Percentiles rank a stretch among this genome's conserved stretches.
These are phyloP conservation scores for Seminavis robusta DNA, from an alignment of 108 stramenopile genomes.

Conservation along the genomic window DNA sequence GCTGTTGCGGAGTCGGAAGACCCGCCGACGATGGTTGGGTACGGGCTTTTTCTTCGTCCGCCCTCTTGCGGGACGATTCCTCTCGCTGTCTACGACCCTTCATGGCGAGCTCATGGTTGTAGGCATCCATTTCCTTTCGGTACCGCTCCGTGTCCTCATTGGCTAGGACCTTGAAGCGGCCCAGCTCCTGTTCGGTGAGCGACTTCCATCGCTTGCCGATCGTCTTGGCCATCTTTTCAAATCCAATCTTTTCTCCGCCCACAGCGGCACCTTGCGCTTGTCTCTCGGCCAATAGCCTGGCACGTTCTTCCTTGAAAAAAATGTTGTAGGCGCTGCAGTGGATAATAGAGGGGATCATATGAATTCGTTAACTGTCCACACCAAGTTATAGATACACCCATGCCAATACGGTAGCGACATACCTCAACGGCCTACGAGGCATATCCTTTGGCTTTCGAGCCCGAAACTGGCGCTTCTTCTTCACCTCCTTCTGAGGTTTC, in stretches of 20 bases:
- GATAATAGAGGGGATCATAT: no score
- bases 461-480: no score
- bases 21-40: no score
- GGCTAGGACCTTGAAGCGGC: constrained; percentile 8
- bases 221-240: constrained; percentile 16
- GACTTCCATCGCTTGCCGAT: constrained; percentile 18
- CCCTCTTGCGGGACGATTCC: no score
- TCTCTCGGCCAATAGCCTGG: constrained; percentile 3
- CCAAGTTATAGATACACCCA: no score
- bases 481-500: no score
- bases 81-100: no score
- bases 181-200: background rate
- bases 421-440: constrained; percentile 22
- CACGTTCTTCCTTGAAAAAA: constrained; percentile 25
- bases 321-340: constrained; percentile 30
- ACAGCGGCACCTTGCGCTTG: background rate
- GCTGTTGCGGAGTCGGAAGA: no score
- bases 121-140: constrained; percentile 17
- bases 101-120: no score
- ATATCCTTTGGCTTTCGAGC: constrained; percentile 12
- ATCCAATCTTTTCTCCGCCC: constrained; percentile 1
- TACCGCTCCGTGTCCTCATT: constrained; percentile 21
- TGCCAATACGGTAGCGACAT: no score
- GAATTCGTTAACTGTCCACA: no score
- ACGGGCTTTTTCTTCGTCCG: no score